Evolutionary conservation across 2,329 filamentous ascomycete genomes (phyloP).

Genomic region (Tolypocladium ophioglossoides): DNA sequence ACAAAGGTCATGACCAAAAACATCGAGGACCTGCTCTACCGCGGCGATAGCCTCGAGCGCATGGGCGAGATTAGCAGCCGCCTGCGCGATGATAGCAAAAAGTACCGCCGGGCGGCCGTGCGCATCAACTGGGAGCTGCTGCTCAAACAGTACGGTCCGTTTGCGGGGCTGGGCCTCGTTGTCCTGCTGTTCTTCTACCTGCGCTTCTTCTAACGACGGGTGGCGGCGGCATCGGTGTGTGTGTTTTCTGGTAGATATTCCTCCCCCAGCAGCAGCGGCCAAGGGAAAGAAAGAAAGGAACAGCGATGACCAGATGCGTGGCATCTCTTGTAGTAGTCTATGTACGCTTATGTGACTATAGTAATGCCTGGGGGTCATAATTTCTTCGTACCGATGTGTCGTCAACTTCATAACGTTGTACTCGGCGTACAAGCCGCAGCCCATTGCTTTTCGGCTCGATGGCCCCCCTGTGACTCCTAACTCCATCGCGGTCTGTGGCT

Average conservation of each 20-base stretch:
- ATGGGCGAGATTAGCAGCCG: constrained; percentile 93
- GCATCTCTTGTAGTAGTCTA: constrained; percentile 5
- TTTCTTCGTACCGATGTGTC: background rate
- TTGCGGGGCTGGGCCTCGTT: constrained; percentile 71
- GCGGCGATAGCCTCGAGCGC: constrained; percentile 85
- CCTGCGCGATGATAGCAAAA: constrained; percentile 83
- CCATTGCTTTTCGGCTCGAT: background rate
- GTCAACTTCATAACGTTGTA: constrained; percentile 4
- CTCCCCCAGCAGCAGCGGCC: background rate
- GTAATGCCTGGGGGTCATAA: background rate
- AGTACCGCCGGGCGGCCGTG: constrained; percentile 86
- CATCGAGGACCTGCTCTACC: constrained; percentile 92
- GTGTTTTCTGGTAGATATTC: background rate
- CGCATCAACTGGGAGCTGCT: constrained; percentile 97
- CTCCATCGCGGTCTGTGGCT: background rate
- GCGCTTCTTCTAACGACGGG: constrained; percentile 67
- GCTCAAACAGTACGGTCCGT: constrained; percentile 91
- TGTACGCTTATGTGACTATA: constrained; percentile 13
- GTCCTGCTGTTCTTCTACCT: constrained; percentile 83
- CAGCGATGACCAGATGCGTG: background rate
- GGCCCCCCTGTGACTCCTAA: background rate
- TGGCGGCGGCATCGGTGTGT: background rate
- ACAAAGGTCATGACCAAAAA: constrained; percentile 99
- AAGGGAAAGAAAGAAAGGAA: background rate
- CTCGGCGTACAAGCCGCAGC: background rate